phyloP scores from a whole-genome alignment of 1,284 basidiomycete species.

The Melampsora larici-populina region DNA sequence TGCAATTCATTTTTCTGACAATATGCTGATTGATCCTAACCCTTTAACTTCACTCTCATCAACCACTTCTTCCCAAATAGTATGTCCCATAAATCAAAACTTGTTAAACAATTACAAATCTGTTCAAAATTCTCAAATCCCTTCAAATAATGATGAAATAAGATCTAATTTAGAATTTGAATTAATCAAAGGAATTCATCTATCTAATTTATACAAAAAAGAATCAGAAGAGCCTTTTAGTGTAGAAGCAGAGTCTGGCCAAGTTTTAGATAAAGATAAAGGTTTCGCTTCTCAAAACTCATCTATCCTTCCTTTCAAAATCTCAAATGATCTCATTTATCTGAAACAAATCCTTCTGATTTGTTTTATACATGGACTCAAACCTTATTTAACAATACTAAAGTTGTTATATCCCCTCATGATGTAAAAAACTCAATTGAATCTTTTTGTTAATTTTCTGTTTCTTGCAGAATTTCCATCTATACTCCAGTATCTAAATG shows the following conservation, averaged over 20 bases:
- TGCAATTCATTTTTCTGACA: no score
- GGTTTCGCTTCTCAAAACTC: background rate
- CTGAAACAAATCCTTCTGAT: no score
- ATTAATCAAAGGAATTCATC: background rate
- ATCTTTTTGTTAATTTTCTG: no score
- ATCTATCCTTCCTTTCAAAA: no score
- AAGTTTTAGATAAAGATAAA: constrained; percentile 4
- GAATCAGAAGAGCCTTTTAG: constrained; percentile 13
- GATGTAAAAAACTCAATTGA: no score
- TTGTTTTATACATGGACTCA: no score
- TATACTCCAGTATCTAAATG: no score
- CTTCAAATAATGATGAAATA: background rate
- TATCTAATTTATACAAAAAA: constrained; percentile 2
- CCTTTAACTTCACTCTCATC: background rate
- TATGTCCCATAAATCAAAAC: background rate
- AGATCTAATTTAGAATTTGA: background rate
- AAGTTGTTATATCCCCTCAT: no score
- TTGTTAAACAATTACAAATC: background rate
- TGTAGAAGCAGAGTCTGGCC: constrained; percentile 15
- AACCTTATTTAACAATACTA: no score
- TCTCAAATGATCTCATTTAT: no score
- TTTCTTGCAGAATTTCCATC: no score
- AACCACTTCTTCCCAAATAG: background rate
- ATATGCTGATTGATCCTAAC: background rate
- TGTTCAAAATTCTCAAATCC: background rate